phyloP scores from a whole-genome alignment of 768 basidiomycete species.

The Dacryopinax spathularia region DNA sequence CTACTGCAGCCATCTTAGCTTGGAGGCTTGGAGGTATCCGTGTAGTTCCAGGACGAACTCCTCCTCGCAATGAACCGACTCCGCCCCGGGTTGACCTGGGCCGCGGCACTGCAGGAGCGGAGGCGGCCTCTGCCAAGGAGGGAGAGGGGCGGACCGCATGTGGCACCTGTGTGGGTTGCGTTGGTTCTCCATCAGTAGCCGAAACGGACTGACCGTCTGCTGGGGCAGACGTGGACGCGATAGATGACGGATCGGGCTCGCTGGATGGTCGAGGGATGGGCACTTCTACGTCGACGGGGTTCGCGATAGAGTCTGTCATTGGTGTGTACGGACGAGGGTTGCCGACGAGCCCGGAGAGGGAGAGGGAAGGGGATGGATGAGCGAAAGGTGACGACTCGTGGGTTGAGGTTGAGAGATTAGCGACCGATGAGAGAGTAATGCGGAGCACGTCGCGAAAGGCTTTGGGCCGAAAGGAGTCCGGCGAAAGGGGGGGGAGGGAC shows the following conservation, averaged over 20 bases:
- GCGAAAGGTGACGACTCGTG: neutral
- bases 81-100: neutral
- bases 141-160: neutral
- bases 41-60: conserved; percentile 25
- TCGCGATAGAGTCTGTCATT: neutral
- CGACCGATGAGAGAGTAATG: too few relatives aligned
- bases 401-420: too few relatives aligned
- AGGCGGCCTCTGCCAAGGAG: neutral
- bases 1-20: conserved; percentile 84
- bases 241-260: neutral
- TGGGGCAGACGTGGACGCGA: neutral
- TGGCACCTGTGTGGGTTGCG: too few relatives aligned
- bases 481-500: too few relatives aligned
- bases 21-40: conserved; percentile 81
- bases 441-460: too few relatives aligned
- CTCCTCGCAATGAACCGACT: neutral
- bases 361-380: neutral
- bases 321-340: neutral
- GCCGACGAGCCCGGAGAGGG: neutral
- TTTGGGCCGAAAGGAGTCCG: too few relatives aligned
- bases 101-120: neutral
- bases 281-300: neutral
- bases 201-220: neutral
- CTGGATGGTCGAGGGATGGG: neutral
- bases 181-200: neutral